Evolutionary conservation across 177 flowering plant species (phyloP).

Genomic region (Tripterygium wilfordii): DNA sequence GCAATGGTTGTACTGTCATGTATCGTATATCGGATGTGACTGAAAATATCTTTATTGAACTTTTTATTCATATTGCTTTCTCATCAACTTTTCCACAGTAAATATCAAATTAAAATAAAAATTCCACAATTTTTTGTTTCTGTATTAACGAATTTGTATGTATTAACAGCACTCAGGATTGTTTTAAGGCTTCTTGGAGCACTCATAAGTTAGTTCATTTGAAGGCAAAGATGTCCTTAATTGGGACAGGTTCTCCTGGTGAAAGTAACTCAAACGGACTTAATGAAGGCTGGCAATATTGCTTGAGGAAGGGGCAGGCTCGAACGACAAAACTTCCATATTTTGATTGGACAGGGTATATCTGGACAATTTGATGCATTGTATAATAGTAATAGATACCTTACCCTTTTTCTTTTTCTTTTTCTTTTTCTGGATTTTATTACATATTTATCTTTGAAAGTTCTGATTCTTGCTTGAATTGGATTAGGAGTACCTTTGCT

Average conservation of each 20-base stretch:
- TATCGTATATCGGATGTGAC: too few species aligned
- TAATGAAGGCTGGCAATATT: slow-evolving; percentile 77
- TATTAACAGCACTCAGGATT: slow-evolving; percentile 95
- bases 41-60: too few species aligned
- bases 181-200: slow-evolving; percentile 96
- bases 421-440: too few species aligned
- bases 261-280: slow-evolving; percentile 33
- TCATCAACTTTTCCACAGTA: background rate
- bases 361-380: slow-evolving; percentile 1
- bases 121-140: slow-evolving; percentile 7
- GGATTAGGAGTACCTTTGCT: too few species aligned
- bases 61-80: background rate
- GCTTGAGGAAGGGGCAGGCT: slow-evolving; percentile 78
- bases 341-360: slow-evolving; percentile 97
- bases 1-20: too few species aligned
- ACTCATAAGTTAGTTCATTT: slow-evolving; percentile 81
- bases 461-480: too few species aligned
- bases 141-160: too few species aligned
- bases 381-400: too few species aligned
- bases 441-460: too few species aligned
- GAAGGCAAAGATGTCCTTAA: slow-evolving; percentile 50
- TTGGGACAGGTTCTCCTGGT: slow-evolving; percentile 23
- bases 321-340: slow-evolving; percentile 71
- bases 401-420: too few species aligned
- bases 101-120: background rate